A percentile compares a stretch with the other conserved stretches of the same genome.
Conservation (phyloP, 768 basidiomycete species). For the Psilocybe subaeruginosa region DNA sequence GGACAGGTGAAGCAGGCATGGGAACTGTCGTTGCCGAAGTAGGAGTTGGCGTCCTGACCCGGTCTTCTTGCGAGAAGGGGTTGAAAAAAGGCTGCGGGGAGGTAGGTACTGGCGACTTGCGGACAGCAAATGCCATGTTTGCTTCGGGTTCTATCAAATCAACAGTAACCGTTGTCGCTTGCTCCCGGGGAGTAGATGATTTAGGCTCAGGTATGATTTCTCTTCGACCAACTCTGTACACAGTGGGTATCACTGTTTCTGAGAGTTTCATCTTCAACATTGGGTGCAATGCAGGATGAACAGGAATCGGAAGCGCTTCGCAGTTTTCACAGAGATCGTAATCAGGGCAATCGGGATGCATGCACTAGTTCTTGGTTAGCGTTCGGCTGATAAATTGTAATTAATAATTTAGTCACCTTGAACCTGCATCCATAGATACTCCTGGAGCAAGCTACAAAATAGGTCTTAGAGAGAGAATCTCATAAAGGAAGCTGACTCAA, state of each 20-base stretch:
- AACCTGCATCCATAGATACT: constrained; percentile 67
- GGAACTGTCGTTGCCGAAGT: background rate
- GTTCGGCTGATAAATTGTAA: constrained; percentile 3
- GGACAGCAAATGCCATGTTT: background rate
- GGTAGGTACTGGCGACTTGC: background rate
- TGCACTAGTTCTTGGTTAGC: constrained; percentile 53
- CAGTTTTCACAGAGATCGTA: constrained; percentile 82
- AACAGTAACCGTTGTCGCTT: background rate
- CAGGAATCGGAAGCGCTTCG: constrained; percentile 77
- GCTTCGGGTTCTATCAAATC: background rate
- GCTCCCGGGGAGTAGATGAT: background rate
- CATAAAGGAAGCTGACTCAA: background rate
- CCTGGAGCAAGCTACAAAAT: constrained; percentile 45
- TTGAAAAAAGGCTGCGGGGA: background rate
- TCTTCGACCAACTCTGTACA: constrained; percentile 32
- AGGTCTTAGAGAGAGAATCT: background rate
- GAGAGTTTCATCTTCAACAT: constrained; percentile 71
- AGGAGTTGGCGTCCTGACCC: constrained; percentile 15
- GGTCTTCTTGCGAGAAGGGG: background rate
- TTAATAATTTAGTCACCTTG: constrained; percentile 52
- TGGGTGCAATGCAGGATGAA: constrained; percentile 74
- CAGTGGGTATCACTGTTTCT: constrained; percentile 43
- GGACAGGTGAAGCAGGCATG: background rate
- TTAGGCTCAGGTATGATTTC: constrained; percentile 20
- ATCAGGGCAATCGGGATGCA: constrained; percentile 76